A percentile compares a stretch with the other conserved stretches of the same genome.
These are phyloP conservation scores for Lipomyces kockii DNA, from an alignment of 805 yeast genomes.

Conservation along the genomic window DNA sequence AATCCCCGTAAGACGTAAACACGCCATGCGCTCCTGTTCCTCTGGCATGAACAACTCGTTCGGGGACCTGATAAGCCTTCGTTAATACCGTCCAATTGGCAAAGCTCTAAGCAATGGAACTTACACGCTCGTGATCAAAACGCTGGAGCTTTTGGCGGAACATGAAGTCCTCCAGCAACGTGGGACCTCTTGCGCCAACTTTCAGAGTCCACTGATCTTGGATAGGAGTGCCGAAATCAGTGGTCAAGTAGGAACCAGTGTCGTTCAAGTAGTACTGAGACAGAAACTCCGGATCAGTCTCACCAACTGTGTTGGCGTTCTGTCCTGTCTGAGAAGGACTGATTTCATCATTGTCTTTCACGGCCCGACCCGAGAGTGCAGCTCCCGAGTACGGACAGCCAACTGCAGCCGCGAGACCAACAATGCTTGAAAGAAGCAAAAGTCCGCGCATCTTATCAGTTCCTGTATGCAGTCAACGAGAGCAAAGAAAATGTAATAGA, in stretches of 20 bases:
- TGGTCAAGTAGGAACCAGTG: conserved; percentile 8
- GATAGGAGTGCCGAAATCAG: conserved; percentile 11
- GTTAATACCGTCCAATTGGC: background rate
- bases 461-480: too few relatives aligned
- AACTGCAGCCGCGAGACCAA: background rate
- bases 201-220: conserved; percentile 8
- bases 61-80: conserved; percentile 59
- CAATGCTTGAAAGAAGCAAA: conserved; percentile 3
- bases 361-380: background rate
- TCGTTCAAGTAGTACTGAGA: conserved; percentile 9
- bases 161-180: conserved; percentile 76
- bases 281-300: background rate
- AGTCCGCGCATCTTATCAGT: background rate
- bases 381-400: conserved; percentile 1
- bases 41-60: conserved; percentile 90
- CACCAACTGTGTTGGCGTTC: conserved; percentile 7
- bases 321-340: background rate
- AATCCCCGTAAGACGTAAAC: conserved; percentile 85
- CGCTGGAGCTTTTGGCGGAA: conserved; percentile 82
- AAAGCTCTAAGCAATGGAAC: background rate
- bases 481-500: too few relatives aligned
- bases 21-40: conserved; percentile 87
- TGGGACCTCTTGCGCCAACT: conserved; percentile 23
- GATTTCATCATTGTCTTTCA: background rate
- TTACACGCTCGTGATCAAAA: conserved; percentile 76